phyloP scores from a whole-genome alignment of 495 filamentous ascomycete species.

The Tetracladium setigerum region DNA sequence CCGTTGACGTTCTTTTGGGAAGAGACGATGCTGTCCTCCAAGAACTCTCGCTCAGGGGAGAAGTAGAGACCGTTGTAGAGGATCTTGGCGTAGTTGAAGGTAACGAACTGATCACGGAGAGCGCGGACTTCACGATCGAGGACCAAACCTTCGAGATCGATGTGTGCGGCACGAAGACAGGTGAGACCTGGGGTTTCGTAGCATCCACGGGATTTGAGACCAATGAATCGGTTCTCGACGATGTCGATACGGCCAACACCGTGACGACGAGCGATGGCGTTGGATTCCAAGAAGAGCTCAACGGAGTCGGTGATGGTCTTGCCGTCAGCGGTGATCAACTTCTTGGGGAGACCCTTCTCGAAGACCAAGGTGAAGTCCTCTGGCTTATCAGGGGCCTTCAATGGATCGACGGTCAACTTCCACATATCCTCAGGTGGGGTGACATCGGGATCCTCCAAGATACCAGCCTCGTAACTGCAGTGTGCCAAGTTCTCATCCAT shows the following conservation, averaged over 20 bases:
- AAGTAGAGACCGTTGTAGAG: slow-evolving; percentile 84
- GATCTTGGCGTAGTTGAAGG: slow-evolving; percentile 62
- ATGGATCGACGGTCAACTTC: slow-evolving; percentile 72
- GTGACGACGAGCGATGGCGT: slow-evolving; percentile 66
- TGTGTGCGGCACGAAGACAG: slow-evolving; percentile 63
- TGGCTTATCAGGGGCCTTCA: slow-evolving; percentile 67
- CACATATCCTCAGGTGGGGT: slow-evolving; percentile 75
- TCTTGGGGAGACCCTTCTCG: slow-evolving; percentile 76
- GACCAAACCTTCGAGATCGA: slow-evolving; percentile 78
- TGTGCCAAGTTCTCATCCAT: slow-evolving; percentile 91
- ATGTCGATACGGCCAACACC: slow-evolving; percentile 90
- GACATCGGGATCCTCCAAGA: slow-evolving; percentile 58
- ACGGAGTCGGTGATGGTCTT: slow-evolving; percentile 67
- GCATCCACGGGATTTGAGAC: slow-evolving; percentile 80
- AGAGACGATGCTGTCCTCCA: slow-evolving; percentile 64
- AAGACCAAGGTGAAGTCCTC: slow-evolving; percentile 73
- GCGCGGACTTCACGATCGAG: slow-evolving; percentile 78
- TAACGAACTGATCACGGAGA: slow-evolving; percentile 79
- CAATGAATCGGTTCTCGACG: slow-evolving; percentile 85
- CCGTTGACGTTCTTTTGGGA: slow-evolving; percentile 65
- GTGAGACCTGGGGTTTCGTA: slow-evolving; percentile 76
- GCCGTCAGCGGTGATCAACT: slow-evolving; percentile 53
- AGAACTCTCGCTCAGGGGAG: slow-evolving; percentile 60
- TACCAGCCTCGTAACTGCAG: slow-evolving; percentile 85
- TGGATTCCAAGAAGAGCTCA: slow-evolving; percentile 72